A percentile compares a stretch with the other conserved stretches of the same genome.
These are phyloP conservation scores for Citrullus colocynthis DNA, from an alignment of 306 rosid genomes.

Conservation along the genomic window DNA sequence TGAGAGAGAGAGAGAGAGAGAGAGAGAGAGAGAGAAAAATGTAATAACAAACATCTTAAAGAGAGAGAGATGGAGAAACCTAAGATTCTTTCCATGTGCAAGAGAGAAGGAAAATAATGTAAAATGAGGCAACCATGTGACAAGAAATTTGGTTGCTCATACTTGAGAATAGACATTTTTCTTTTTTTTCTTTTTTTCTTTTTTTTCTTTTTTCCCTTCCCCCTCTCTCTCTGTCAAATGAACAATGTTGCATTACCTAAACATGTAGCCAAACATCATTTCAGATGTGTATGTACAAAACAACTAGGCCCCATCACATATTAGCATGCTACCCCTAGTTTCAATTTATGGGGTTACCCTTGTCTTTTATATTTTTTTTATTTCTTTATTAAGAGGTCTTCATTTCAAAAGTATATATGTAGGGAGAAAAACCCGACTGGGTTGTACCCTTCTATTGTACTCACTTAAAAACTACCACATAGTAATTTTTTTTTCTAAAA, in stretches of 20 bases:
- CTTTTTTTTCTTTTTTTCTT: neutral
- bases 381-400: neutral
- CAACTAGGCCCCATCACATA: slow-evolving; percentile 3
- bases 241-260: neutral
- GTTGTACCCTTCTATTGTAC: too few relatives aligned
- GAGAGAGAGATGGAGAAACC: neutral
- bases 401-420: neutral
- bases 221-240: neutral
- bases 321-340: neutral
- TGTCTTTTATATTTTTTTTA: neutral
- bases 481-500: too few relatives aligned
- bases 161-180: neutral
- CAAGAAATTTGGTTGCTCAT: neutral
- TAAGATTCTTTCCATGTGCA: slow-evolving; percentile 8
- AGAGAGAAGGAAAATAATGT: neutral
- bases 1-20: too few relatives aligned
- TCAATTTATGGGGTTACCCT: neutral
- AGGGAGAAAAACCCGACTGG: too few relatives aligned
- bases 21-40: neutral
- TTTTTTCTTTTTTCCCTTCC: neutral
- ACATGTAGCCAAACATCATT: neutral
- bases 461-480: too few relatives aligned
- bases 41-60: neutral
- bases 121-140: neutral
- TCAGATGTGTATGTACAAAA: neutral